phyloP scores from a whole-genome alignment of 2,329 filamentous ascomycete species.

The Aciculosporium take region DNA sequence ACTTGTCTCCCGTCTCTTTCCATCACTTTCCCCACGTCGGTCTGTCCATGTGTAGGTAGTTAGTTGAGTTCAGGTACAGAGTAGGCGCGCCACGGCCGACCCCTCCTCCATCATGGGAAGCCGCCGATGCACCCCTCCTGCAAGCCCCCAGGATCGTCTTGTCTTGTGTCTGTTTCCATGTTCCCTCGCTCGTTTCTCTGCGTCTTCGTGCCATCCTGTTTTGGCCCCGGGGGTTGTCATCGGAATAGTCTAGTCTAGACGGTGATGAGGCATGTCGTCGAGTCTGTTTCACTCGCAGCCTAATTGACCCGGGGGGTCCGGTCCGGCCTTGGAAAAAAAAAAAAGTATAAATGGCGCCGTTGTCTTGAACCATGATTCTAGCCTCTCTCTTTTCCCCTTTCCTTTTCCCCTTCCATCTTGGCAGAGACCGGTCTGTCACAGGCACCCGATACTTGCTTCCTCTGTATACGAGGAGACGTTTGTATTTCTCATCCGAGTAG shows the following conservation, averaged over 20 bases:
- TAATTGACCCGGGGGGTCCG: slow-evolving; percentile 21
- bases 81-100: slow-evolving; percentile 9
- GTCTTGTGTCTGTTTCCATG: slow-evolving; percentile 13
- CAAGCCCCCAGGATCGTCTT: slow-evolving; percentile 21
- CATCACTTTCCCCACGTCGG: too few species aligned
- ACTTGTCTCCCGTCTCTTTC: slow-evolving; percentile 21
- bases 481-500: not conserved
- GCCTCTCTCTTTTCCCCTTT: slow-evolving; percentile 39
- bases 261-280: slow-evolving; percentile 29
- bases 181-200: slow-evolving; percentile 12
- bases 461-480: not conserved
- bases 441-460: too few species aligned
- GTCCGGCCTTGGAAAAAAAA: slow-evolving; percentile 32
- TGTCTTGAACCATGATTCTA: slow-evolving; percentile 27
- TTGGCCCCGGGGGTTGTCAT: slow-evolving; percentile 33
- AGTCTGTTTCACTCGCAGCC: slow-evolving; percentile 25
- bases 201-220: slow-evolving; percentile 13
- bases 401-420: slow-evolving; percentile 2
- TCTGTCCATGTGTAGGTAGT: too few species aligned
- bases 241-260: slow-evolving; percentile 17
- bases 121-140: slow-evolving; percentile 20
- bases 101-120: slow-evolving; percentile 15
- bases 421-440: not conserved
- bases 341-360: slow-evolving; percentile 49
- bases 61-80: too few species aligned